phyloP scores from a whole-genome alignment of 2,329 filamentous ascomycete genomes.

The Pezicula neosporulosa region DNA sequence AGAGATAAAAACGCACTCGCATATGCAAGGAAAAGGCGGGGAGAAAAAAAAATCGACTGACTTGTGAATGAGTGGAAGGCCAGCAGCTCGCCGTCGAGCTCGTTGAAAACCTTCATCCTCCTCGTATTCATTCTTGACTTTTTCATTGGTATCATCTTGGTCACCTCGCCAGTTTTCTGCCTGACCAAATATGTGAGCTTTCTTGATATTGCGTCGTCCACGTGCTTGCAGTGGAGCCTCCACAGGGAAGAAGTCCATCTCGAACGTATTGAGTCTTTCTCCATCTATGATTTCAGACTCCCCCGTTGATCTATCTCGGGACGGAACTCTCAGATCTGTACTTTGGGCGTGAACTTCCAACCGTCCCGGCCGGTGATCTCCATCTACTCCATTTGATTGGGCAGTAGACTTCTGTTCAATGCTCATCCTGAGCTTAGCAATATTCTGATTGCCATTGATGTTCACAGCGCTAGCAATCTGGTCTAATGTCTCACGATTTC shows the following conservation, averaged over 20 bases:
- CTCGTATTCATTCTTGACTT: constrained; percentile 13
- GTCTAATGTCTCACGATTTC: constrained; percentile 46
- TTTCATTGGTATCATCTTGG: constrained; percentile 10
- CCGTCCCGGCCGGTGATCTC: constrained; percentile 8
- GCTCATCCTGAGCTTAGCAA: constrained; percentile 71
- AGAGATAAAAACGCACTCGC: neutral
- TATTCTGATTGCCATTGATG: constrained; percentile 72
- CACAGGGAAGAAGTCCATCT: constrained; percentile 31
- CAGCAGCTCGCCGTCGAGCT: constrained; percentile 26
- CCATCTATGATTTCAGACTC: constrained; percentile 20
- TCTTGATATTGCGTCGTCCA: constrained; percentile 16
- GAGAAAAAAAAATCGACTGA: constrained; percentile 14
- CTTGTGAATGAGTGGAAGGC: constrained; percentile 27
- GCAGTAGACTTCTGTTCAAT: constrained; percentile 17
- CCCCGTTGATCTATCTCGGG: constrained; percentile 33
- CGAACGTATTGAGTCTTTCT: constrained; percentile 26
- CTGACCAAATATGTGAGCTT: constrained; percentile 34
- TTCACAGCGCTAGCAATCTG: constrained; percentile 67
- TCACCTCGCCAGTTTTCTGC: constrained; percentile 28
- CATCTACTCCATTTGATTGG: constrained; percentile 7
- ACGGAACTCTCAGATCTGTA: constrained; percentile 25
- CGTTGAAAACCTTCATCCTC: constrained; percentile 27
- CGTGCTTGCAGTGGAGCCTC: constrained; percentile 23
- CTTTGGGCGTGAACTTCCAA: constrained; percentile 6
- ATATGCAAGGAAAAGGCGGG: neutral